These are phyloP conservation scores for Geotrichum carabidarum DNA, from an alignment of 1,139 yeast species.

Conservation along the genomic window DNA sequence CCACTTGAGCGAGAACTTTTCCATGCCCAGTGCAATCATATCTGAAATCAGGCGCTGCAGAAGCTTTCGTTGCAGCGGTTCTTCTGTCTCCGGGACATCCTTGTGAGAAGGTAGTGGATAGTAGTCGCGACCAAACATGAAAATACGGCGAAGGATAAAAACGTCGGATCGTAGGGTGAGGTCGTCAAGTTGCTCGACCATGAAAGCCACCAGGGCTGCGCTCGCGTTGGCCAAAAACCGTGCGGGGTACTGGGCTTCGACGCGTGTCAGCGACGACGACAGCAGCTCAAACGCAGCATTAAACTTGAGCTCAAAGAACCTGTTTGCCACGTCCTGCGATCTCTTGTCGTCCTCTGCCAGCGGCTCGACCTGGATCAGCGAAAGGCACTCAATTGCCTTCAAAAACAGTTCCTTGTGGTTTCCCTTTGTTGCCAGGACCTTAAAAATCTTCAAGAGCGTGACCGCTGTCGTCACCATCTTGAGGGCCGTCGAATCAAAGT, in stretches of 20 bases:
- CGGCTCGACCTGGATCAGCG: constrained; percentile 35
- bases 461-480: constrained; percentile 26
- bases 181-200: constrained; percentile 41
- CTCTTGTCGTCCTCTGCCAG: constrained; percentile 17
- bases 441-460: constrained; percentile 48
- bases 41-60: constrained; percentile 46
- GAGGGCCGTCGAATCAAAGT: constrained; percentile 29
- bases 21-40: constrained; percentile 42
- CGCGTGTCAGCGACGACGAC: constrained; percentile 48
- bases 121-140: constrained; percentile 63
- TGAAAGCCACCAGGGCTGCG: constrained; percentile 49
- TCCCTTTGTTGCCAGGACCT: constrained; percentile 57
- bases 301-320: constrained; percentile 51
- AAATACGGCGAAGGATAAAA: constrained; percentile 56
- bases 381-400: constrained; percentile 59
- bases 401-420: constrained; percentile 75
- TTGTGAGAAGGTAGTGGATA: constrained; percentile 42
- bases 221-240: constrained; percentile 65
- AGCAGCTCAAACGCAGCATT: constrained; percentile 61
- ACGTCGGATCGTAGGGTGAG: constrained; percentile 36
- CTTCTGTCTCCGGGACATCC: constrained; percentile 36
- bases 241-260: constrained; percentile 67
- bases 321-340: constrained; percentile 29
- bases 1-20: constrained; percentile 33
- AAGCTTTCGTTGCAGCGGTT: constrained; percentile 39